Base-by-base conservation (phyloP, 768 basidiomycete species). In the Xanthoconium stramineum region DNA sequence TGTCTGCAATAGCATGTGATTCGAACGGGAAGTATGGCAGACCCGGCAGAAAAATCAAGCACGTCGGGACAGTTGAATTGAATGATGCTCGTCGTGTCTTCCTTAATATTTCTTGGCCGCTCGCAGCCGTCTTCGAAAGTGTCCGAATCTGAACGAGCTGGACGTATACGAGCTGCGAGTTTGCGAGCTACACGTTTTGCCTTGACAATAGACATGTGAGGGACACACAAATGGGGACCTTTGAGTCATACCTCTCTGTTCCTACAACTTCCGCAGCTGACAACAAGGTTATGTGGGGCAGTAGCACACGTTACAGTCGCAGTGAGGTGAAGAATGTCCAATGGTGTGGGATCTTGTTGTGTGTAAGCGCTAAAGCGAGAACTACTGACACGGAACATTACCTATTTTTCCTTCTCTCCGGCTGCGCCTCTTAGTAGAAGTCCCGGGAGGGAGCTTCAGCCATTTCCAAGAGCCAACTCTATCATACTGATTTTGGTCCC, bases 1-100 rank as follows among this genome's bases (percentile, higher is more conserved):
- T 98, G 97, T 50, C 96, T 86, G 63, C 97, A 98, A 71, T 99
- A 99, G 73, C 97, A 99, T 8, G 96, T 96, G 58, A 99, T 92
- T 45, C 97, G 84, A 37, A 97, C 84, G 9, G 96, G 96, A n/a
- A 99, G 78, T 19, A 91, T 81, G 28, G 86, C 87, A 19, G 91
- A 89, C 20, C 97, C 97, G 13, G 85, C 78, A 7, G 85, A 87
- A 69, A 98, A 94, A 67, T 94, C 92, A 46, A 98, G 82, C 42
- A 91, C 79, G 61, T 95, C 91, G 0, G 91, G 80, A 61, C 94
- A 96, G 66, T 98, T 98, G 76, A 98, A 99, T 57, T 98, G 89
- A 47, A 99, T 86, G 64, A 99, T 94, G 65, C 86, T 88, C 20
- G 83, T 85, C 5, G 85, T 85, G 61, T 88, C 88, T 74, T 89